Evolutionary conservation across 2,329 filamentous ascomycete species (phyloP).

Genomic region (Ophiostoma ips): DNA sequence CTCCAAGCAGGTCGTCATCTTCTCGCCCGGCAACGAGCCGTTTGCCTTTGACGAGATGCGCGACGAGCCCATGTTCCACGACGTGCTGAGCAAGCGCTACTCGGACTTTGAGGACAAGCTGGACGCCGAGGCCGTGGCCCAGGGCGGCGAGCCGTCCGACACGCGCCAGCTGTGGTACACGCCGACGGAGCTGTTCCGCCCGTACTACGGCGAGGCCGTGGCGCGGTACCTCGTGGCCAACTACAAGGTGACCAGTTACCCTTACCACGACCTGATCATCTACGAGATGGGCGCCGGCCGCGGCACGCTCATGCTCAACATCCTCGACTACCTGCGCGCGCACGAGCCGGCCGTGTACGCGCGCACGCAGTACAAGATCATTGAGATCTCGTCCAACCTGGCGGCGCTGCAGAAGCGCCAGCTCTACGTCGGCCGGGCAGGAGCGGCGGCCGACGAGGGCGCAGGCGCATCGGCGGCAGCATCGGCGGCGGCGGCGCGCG

Average conservation of each 20-base stretch:
- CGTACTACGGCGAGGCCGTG: constrained; percentile 93
- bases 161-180: constrained; percentile 95
- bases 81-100: constrained; percentile 63
- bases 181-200: constrained; percentile 89
- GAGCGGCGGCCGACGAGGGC: constrained; percentile 9
- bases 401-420: constrained; percentile 64
- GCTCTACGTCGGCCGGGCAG: constrained; percentile 26
- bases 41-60: constrained; percentile 74
- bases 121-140: constrained; percentile 46
- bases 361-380: constrained; percentile 85
- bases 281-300: constrained; percentile 98
- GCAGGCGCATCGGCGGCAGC: neutral
- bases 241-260: constrained; percentile 87
- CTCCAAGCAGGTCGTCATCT: constrained; percentile 91
- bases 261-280: constrained; percentile 92
- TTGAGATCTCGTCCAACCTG: constrained; percentile 79
- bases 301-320: constrained; percentile 95
- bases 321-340: constrained; percentile 88
- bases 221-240: constrained; percentile 93
- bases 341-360: constrained; percentile 85
- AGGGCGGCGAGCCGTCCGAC: constrained; percentile 47
- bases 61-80: constrained; percentile 77
- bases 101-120: constrained; percentile 80
- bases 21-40: constrained; percentile 75
- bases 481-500: constrained; percentile 37